Evolutionary conservation across 148 eudicot species (phyloP).

Genomic region (Oxyria digyna): DNA sequence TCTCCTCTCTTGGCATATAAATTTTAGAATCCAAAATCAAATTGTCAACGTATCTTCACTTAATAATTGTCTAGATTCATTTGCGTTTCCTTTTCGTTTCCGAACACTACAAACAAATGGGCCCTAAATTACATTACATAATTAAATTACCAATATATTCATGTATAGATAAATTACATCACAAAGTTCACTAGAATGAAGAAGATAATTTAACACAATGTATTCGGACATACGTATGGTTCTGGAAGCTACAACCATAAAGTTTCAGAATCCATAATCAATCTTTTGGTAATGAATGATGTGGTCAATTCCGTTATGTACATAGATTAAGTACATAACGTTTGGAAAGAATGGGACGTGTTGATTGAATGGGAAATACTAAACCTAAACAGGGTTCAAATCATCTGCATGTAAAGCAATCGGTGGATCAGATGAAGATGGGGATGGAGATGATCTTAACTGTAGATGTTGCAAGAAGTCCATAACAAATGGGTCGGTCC

Average conservation of each 20-base stretch:
- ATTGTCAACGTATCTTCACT: no score
- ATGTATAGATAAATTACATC: neutral
- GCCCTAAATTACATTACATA: no score
- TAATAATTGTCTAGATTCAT: no score
- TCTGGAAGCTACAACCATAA: neutral
- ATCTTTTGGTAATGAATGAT: neutral
- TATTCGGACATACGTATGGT: neutral
- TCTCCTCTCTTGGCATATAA: no score
- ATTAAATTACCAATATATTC: no score
- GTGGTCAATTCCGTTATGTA: neutral
- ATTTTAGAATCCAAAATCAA: no score
- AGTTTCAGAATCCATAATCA: neutral
- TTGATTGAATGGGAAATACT: conserved; percentile 10
- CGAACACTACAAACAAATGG: no score
- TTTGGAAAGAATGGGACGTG: neutral
- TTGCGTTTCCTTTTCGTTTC: no score
- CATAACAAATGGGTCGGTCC: conserved; percentile 90
- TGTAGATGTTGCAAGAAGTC: conserved; percentile 68
- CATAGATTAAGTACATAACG: neutral
- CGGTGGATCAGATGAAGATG: conserved; percentile 12
- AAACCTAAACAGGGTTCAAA: conserved; percentile 24
- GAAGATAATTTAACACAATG: neutral
- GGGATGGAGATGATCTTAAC: conserved; percentile 15
- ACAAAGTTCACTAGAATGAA: neutral
- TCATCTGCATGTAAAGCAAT: conserved; percentile 10